phyloP scores from a whole-genome alignment of 2,329 filamentous ascomycete species.

The Drechslera avenae region DNA sequence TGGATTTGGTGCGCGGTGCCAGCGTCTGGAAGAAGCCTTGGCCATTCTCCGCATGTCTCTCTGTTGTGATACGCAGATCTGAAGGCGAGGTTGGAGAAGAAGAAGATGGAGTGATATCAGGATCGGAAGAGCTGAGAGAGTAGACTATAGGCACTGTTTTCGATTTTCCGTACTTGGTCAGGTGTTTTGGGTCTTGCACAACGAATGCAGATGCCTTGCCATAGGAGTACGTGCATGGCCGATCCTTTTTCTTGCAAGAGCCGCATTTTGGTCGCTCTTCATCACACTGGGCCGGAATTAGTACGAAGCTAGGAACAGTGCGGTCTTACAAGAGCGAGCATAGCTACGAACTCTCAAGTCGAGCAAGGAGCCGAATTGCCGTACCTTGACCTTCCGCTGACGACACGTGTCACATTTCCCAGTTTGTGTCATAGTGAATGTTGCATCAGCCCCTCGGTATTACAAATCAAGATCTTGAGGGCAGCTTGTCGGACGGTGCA shows the following conservation, averaged over 20 bases:
- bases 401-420: slow-evolving; percentile 42
- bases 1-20: slow-evolving; percentile 19
- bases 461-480: neutral
- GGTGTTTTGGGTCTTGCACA: slow-evolving; percentile 34
- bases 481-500: neutral
- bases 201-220: slow-evolving; percentile 36
- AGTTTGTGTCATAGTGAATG: slow-evolving; percentile 31
- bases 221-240: slow-evolving; percentile 35
- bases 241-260: slow-evolving; percentile 36
- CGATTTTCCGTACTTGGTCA: slow-evolving; percentile 38
- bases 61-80: slow-evolving; percentile 23
- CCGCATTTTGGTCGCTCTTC: slow-evolving; percentile 36
- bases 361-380: neutral
- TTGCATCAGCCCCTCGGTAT: no score
- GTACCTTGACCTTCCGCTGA: slow-evolving; percentile 40
- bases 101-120: neutral
- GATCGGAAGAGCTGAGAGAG: slow-evolving; percentile 9
- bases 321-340: no score
- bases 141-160: slow-evolving; percentile 22
- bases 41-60: slow-evolving; percentile 26
- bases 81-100: slow-evolving; percentile 13
- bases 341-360: no score
- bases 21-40: slow-evolving; percentile 38
- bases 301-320: neutral
- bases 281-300: slow-evolving; percentile 32